Evolutionary conservation across 495 filamentous ascomycete species (phyloP), one percentile per base, ranked within the genome.

Genomic region (Aspergillus kassunensis): DNA sequence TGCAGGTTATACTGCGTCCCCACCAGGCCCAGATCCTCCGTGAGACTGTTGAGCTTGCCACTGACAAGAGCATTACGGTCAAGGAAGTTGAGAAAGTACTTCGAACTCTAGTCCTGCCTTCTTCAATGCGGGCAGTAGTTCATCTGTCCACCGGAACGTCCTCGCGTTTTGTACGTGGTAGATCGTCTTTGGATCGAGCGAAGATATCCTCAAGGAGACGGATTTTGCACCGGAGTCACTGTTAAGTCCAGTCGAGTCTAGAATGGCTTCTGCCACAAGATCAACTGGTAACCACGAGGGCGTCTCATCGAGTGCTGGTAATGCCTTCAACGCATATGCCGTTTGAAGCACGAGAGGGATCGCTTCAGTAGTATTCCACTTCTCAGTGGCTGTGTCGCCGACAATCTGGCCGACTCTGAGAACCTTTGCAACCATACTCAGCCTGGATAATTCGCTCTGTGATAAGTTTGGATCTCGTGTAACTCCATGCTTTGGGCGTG

Each of bases 361-460:
- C 7, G 82, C 83, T 59, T 88, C 84, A 0, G 71, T 80, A 15
- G 69, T 65, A 52, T 85, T 88, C 84, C 84, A 87, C 12, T 80
- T 69, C 0, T 82, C 84, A 24, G 55, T 60, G 24, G 66, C 48
- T 0, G 70, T 80, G 59, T 84, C 81, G 2, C 79, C 84, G n/a
- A 73, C 74, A 4, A 88, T 63, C 57, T 87, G 84, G 0, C 84
- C 84, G n/a, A 87, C 74, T 18, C 84, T 64, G 13, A 83, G 52
- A 5, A 84, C 71, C 44, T 54, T 66, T 25, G 54, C 57, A 33
- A 52, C 59, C 54, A 67, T 73, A 7, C 54, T 63, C 74, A 18
- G 64, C 63, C 1, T 64, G 59, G 23, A 71, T 63, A 20, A 83
- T 75, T 6, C 77, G 66, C 61, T 88, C 84, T 0, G 84, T 79